A percentile compares a stretch with the other conserved stretches of the same genome.
Conservation (phyloP, 1,139 yeast species). For the Lodderomyces parapsilosis region DNA sequence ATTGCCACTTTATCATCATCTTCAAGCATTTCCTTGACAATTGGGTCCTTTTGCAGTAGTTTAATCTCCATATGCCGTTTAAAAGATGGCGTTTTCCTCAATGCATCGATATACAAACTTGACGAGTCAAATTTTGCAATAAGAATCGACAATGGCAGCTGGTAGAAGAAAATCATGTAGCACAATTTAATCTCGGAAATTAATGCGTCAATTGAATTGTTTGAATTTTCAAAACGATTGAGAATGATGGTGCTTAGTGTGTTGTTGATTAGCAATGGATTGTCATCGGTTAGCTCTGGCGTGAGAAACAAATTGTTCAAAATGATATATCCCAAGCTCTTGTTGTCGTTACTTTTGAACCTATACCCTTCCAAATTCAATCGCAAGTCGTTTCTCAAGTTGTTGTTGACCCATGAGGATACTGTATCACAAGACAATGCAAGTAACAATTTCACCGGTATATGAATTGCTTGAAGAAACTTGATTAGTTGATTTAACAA, state of each 20-base stretch:
- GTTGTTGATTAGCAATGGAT: slow-evolving; percentile 22
- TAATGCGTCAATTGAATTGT: slow-evolving; percentile 52
- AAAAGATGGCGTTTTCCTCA: slow-evolving; percentile 40
- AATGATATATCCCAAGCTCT: slow-evolving; percentile 37
- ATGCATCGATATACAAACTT: slow-evolving; percentile 18
- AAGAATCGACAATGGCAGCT: slow-evolving; percentile 60
- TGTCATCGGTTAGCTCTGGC: slow-evolving; percentile 18
- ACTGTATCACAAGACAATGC: slow-evolving; percentile 51
- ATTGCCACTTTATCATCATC: slow-evolving; percentile 19
- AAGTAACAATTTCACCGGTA: slow-evolving; percentile 48
- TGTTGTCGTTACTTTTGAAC: slow-evolving; percentile 43
- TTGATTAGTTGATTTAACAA: slow-evolving; percentile 51
- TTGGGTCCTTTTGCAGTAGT: slow-evolving; percentile 12
- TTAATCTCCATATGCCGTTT: slow-evolving; percentile 32
- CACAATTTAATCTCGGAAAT: slow-evolving; percentile 56
- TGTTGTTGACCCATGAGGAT: slow-evolving; percentile 36
- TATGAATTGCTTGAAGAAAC: slow-evolving; percentile 39
- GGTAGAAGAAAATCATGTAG: slow-evolving; percentile 69
- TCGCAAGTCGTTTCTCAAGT: slow-evolving; percentile 32
- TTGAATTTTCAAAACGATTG: slow-evolving; percentile 40
- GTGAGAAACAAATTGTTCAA: slow-evolving; percentile 35
- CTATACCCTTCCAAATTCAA: slow-evolving; percentile 38
- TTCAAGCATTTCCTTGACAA: slow-evolving; percentile 19
- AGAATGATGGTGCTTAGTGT: slow-evolving; percentile 35
- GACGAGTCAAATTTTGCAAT: slow-evolving; percentile 13